Conservation (phyloP, 2,329 filamentous ascomycete genomes). For the Didymella pinodella region DNA sequence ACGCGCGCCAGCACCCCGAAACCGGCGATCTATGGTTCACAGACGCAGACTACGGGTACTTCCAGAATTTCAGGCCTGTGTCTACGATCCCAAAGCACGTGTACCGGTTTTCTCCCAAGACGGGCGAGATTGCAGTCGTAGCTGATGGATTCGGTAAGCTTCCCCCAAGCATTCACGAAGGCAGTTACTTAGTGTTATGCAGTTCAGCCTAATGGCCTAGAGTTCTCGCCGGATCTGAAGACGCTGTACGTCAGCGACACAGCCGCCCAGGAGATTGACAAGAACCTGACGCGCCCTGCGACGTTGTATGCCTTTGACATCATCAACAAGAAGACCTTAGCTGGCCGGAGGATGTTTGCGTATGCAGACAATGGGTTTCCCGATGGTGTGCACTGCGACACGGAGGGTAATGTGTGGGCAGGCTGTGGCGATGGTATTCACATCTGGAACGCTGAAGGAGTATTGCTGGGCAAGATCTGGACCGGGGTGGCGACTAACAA, state of each 20-base stretch:
- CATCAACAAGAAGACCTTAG: conserved; percentile 47
- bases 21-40: conserved; percentile 61
- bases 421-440: conserved; percentile 64
- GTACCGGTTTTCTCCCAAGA: conserved; percentile 55
- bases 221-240: conserved; percentile 54
- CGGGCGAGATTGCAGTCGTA: conserved; percentile 53
- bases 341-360: conserved; percentile 60
- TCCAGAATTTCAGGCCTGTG: conserved; percentile 42
- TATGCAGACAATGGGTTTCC: conserved; percentile 63
- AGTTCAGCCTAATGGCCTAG: conserved; percentile 53
- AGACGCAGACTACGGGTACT: conserved; percentile 52
- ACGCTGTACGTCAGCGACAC: conserved; percentile 58
- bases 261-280: conserved; percentile 51
- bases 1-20: conserved; percentile 52
- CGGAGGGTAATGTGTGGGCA: conserved; percentile 63
- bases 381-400: conserved; percentile 66
- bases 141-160: conserved; percentile 48
- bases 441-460: conserved; percentile 61
- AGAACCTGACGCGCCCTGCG: conserved; percentile 51
- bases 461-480: conserved; percentile 65
- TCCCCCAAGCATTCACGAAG: too few species aligned
- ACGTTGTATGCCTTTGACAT: conserved; percentile 56
- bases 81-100: conserved; percentile 47
- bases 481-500: conserved; percentile 53
- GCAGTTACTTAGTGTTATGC: too few species aligned